Evolutionary conservation across 2,329 filamentous ascomycete species (phyloP), one percentile per base, ranked within the genome.

Genomic region (Sporothrix luriei): DNA sequence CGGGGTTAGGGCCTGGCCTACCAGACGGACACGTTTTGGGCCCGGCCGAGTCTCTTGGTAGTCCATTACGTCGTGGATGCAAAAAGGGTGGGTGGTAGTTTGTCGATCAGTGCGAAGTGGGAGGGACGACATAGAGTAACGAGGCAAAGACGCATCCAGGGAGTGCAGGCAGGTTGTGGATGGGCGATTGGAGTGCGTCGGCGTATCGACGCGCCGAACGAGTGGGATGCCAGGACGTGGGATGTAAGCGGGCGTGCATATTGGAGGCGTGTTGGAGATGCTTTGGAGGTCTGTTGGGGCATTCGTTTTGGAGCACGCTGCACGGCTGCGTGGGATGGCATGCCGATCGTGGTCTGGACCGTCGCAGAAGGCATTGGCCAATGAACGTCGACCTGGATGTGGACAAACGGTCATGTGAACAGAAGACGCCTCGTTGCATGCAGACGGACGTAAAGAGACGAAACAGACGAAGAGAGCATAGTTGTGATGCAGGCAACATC

Each of bases 21-120:
- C 29, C 24, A 54, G 38, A 26, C 61, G 62, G 62, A 11, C 62
- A 51, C 62, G 62, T 65, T 51, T 51, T 65, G 21, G 46, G 29
- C 40, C 43, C 62, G 62, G 62, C 62, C 62, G 62, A 51, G 62
- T 33, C 13, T 65, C 24, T 65, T 33, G 51, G 46, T 65, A 5
- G 62, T 51, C 62, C 62, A 65, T 65, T 65, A 65, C 62, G 59
- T 64, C 46, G 62, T 51, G 46, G 46, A n/a, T 65, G 43, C 43
- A 48, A 33, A 3, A 29, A 7, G 4, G 33, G 33, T 9, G 33
- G 33, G 33, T 33, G 33, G 33, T 33, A 33, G 33, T 33, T 33
- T 24, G 55, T 14, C 5, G 55, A 61, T 61, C 55, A 16, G 43
- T 59, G 40, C 21, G 29, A 19, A 21, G 24, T 55, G 26, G 9